Evolutionary conservation across 176 grass and related monocot genomes (phyloP), one percentile per base, ranked within the genome.

Genomic region (Eleusine coracana): DNA sequence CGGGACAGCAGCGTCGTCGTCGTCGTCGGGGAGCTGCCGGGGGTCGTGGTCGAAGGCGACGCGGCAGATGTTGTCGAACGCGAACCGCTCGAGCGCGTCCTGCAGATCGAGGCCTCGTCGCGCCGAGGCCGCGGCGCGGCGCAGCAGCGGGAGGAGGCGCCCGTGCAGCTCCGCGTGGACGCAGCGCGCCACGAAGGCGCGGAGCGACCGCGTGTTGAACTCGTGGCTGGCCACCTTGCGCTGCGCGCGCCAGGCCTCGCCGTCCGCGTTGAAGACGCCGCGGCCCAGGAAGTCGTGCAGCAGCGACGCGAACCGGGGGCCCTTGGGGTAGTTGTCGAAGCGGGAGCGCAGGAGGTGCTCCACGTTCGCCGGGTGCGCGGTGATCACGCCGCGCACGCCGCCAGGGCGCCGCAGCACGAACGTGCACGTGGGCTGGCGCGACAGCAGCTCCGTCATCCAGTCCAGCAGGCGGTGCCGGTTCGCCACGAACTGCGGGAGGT

Each of bases 1-100:
- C 52, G 52, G 16, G 52, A 0, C 52, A 3, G 17, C 16, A 3
- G 2, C 51, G 41, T 60, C 28, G 9, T 2, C 67, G 25, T 25
- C 25, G 42, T 18, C 31, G 2, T 16, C 82, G 0, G 63, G 25
- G 23, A 81, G 84, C 38, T 76, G 39, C 52, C 78, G 9, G 21
- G 94, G 92, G 56, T 97, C 94, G 46, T 86, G 69, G 71, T 85
- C 89, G 66, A 94, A 94, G 3, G 90, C 86, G 41, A 94, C 89
- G 42, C 90, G 85, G 86, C 91, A 94, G 76, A 97, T 76, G 42
- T 94, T 93, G 42, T 94, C 89, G 71, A 97, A 94, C 10, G 86
- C 87, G 76, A 92, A 92, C 20, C 88, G 76, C 80, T 92, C 87
- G 9, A 97, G 92, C 44, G 68, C 77, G 65, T 94, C 89, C 48